Evolutionary conservation across 495 filamentous ascomycete species (phyloP).

Genomic region (Beverwykella pulmonaria): DNA sequence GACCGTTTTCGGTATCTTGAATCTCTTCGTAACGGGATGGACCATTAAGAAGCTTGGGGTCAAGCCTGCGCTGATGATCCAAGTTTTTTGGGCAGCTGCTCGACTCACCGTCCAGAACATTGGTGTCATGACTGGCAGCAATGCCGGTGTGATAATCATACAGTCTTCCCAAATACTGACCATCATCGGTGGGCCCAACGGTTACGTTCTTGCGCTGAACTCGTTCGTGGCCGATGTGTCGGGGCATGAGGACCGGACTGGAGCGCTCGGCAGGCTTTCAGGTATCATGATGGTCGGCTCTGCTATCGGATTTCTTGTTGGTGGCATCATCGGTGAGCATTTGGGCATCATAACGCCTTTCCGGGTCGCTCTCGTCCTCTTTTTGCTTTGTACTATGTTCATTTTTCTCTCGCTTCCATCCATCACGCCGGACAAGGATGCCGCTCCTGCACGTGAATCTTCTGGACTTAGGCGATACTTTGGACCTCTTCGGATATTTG

Average conservation of each 20-base stretch:
- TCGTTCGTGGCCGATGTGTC: slow-evolving; percentile 49
- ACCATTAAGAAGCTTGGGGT: slow-evolving; percentile 59
- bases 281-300: slow-evolving; percentile 60
- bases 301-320: slow-evolving; percentile 56
- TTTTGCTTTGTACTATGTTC: too few species aligned
- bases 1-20: slow-evolving; percentile 52
- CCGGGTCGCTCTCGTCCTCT: slow-evolving; percentile 42
- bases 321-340: slow-evolving; percentile 56
- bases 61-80: slow-evolving; percentile 54
- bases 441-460: neutral
- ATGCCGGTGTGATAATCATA: slow-evolving; percentile 57
- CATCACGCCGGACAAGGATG: slow-evolving; percentile 39
- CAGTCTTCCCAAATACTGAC: slow-evolving; percentile 60
- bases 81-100: slow-evolving; percentile 56
- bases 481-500: slow-evolving; percentile 56
- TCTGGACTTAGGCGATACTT: slow-evolving; percentile 52
- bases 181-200: slow-evolving; percentile 58
- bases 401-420: too few species aligned
- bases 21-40: slow-evolving; percentile 62
- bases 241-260: slow-evolving; percentile 53
- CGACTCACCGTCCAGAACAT: slow-evolving; percentile 58
- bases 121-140: slow-evolving; percentile 55
- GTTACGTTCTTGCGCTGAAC: slow-evolving; percentile 60
- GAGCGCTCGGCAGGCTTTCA: slow-evolving; percentile 56
- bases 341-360: slow-evolving; percentile 55